Base-by-base conservation (phyloP, 2,329 filamentous ascomycete genomes). In the Trichoderma brevicompactum region DNA sequence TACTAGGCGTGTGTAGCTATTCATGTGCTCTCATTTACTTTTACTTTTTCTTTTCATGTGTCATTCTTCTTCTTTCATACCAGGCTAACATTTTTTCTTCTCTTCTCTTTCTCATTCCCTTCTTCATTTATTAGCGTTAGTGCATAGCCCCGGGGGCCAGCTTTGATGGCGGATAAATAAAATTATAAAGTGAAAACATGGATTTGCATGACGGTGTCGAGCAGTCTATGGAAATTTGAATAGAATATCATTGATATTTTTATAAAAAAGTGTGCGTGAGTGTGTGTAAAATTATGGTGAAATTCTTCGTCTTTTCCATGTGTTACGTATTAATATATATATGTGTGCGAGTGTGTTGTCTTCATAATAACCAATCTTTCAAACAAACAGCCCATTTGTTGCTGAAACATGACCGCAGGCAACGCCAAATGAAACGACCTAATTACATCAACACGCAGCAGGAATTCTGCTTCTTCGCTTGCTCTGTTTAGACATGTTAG, bases 391-490 rank as follows among this genome's bases (percentile, higher is more conserved):
- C 69, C 69, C 69, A 43, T 63, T 46, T 46, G 44, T 70, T 72
- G 71, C 72, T 70, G 67, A 74, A 75, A 71, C 69, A 66, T 71
- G 71, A 69, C 67, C 69, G 71, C 65, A 71, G 71, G 70, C 69
- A 76, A 76, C 73, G 74, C 75, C 74, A 70, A 75, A 74, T 65
- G 19, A 65, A 65, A 66, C 34, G 68, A 71, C 69, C 61, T 61
- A 62, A 62, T 74, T 85, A 91, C 87, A 91, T 91, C 72, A 91
- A 74, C 66, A 87, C 73, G 75, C 89, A 92, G 85, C 90, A 92
- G 28, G 88, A 90, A 79, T 92, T 92, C 77, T 92, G 89, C 80
- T 92, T 92, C 84, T 92, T 92, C 74, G 89, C 89, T 83, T 89
- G 80, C 77, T 81, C 82, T 85, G 61, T 17, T 15, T 38, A 17